These are phyloP conservation scores for Crucibulum laeve DNA, from an alignment of 768 basidiomycete genomes.

Conservation along the genomic window DNA sequence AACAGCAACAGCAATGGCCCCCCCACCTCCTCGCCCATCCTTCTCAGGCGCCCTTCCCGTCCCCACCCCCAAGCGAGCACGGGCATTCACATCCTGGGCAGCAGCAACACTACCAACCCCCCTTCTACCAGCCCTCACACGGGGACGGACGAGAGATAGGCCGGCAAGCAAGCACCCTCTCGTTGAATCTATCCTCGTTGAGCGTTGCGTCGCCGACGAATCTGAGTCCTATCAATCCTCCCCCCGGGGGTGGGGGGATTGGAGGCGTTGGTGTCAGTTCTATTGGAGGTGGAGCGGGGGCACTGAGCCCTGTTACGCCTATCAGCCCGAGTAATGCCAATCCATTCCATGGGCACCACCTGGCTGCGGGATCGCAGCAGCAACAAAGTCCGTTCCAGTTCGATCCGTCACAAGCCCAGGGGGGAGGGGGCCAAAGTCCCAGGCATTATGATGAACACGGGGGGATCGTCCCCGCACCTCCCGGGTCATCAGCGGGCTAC, in stretches of 20 bases:
- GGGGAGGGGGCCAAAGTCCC: slow-evolving; percentile 24
- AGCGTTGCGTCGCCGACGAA: slow-evolving; percentile 64
- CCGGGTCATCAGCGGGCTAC: slow-evolving; percentile 20
- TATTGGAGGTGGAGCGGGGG: too few relatives aligned
- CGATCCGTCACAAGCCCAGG: slow-evolving; percentile 27
- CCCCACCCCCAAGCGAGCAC: neutral
- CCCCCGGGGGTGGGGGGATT: too few relatives aligned
- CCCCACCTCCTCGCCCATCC: slow-evolving; percentile 22
- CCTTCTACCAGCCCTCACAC: slow-evolving; percentile 21
- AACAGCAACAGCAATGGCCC: slow-evolving; percentile 17
- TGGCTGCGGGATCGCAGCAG: slow-evolving; percentile 34
- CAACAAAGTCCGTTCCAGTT: slow-evolving; percentile 51
- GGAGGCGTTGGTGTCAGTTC: too few relatives aligned
- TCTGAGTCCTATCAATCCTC: slow-evolving; percentile 57
- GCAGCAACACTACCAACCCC: slow-evolving; percentile 25
- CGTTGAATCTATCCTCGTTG: slow-evolving; percentile 66
- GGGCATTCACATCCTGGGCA: slow-evolving; percentile 21
- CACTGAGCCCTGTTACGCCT: slow-evolving; percentile 53
- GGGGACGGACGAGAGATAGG: slow-evolving; percentile 11
- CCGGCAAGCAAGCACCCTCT: slow-evolving; percentile 36
- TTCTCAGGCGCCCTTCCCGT: slow-evolving; percentile 8
- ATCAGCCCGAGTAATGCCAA: slow-evolving; percentile 49
- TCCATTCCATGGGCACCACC: slow-evolving; percentile 24
- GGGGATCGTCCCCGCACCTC: slow-evolving; percentile 13
- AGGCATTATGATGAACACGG: slow-evolving; percentile 24